phyloP scores from a whole-genome alignment of 129 eudicot genomes.

The Artemisia argyi region DNA sequence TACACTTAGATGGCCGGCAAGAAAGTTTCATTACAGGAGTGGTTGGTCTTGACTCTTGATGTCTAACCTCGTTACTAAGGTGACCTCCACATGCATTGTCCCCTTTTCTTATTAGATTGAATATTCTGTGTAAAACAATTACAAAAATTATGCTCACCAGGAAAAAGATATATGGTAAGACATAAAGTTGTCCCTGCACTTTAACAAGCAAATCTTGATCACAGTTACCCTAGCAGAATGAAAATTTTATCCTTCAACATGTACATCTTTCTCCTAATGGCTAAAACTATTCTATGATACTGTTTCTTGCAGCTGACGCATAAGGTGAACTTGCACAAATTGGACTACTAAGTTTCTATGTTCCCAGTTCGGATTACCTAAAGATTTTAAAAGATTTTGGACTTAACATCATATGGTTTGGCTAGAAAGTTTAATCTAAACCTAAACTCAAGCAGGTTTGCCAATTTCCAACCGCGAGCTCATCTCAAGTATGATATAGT shows the following conservation, averaged over 20 bases:
- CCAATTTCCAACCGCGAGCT: background rate
- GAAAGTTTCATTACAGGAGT: no score
- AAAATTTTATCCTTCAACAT: background rate
- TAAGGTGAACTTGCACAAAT: background rate
- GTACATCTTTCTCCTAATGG: background rate
- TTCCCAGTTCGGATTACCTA: background rate
- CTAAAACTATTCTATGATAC: background rate
- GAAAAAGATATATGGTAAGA: background rate
- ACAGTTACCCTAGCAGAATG: background rate
- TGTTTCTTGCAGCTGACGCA: background rate
- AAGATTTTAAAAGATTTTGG: background rate
- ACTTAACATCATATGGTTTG: no score
- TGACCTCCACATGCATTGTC: no score
- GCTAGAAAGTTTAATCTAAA: no score
- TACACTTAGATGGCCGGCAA: no score
- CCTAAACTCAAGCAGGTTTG: no score
- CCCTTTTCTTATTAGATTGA: no score
- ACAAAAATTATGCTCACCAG: no score
- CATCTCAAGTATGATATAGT: conserved; percentile 7
- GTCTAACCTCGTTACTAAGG: no score
- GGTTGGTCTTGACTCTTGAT: no score
- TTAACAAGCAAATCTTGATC: conserved; percentile 7
- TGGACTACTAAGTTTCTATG: background rate
- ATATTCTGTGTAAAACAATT: no score
- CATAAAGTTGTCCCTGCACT: background rate